These are phyloP conservation scores for Diddensiella transvaalensis DNA, from an alignment of 805 yeast genomes.

Conservation along the genomic window DNA sequence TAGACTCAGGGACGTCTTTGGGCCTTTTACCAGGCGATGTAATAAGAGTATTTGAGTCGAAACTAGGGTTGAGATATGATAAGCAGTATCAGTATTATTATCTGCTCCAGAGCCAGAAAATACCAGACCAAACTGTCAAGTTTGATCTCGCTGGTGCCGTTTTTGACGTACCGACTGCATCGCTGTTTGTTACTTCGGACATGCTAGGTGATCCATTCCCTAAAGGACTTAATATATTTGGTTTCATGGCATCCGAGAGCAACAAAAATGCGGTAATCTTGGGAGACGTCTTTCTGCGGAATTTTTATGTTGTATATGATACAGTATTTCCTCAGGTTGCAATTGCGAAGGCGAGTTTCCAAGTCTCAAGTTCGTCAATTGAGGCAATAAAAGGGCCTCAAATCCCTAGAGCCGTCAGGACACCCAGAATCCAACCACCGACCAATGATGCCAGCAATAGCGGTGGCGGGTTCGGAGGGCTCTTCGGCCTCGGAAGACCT, in stretches of 20 bases:
- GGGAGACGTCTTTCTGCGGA: conserved; percentile 22
- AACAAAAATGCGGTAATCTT: conserved; percentile 9
- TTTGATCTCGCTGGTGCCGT: conserved; percentile 26
- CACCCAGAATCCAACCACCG: conserved; percentile 7
- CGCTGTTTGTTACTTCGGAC: conserved; percentile 19
- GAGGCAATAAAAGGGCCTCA: conserved; percentile 12
- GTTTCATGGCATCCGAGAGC: conserved; percentile 11
- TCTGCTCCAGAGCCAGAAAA: not conserved
- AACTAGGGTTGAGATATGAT: conserved; percentile 9
- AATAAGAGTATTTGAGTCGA: conserved; percentile 4
- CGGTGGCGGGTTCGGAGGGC: conserved; percentile 1
- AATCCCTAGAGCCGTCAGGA: conserved; percentile 10
- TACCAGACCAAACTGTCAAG: conserved; percentile 9
- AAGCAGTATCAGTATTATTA: conserved; percentile 10
- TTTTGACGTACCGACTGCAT: conserved; percentile 23
- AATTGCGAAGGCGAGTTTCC: conserved; percentile 18
- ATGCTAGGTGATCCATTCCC: conserved; percentile 12
- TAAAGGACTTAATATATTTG: conserved; percentile 12
- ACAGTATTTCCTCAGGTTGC: conserved; percentile 17
- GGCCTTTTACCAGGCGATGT: conserved; percentile 25
- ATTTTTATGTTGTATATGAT: conserved; percentile 23
- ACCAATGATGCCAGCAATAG: not conserved
- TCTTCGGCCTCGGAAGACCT: not conserved
- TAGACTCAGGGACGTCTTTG: conserved; percentile 54
- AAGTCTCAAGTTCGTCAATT: conserved; percentile 1